These are phyloP conservation scores for Ploettnerulaceae sp. DNA, from an alignment of 2,329 filamentous ascomycete species.

Conservation along the genomic window DNA sequence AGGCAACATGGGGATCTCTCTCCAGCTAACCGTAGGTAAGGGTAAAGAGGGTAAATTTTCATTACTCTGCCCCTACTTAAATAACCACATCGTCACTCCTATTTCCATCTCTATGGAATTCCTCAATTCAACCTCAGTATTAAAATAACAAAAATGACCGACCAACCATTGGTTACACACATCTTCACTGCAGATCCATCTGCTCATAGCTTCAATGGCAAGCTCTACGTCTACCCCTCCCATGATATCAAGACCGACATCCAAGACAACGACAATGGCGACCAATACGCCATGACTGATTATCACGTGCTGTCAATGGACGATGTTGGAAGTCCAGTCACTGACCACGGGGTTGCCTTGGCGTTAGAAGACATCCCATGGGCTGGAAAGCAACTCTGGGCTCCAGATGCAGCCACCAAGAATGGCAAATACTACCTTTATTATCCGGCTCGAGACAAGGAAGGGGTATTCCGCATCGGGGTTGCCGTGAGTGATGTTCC, in stretches of 20 bases:
- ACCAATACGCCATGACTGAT: constrained; percentile 80
- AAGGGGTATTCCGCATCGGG: constrained; percentile 68
- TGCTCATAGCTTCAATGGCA: constrained; percentile 72
- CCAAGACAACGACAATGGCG: constrained; percentile 75
- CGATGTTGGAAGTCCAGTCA: constrained; percentile 52
- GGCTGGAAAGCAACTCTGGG: constrained; percentile 77
- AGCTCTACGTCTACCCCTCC: constrained; percentile 74
- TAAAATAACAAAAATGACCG: constrained; percentile 7
- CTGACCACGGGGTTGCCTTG: constrained; percentile 69
- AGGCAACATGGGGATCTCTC: neutral
- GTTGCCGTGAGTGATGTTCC: constrained; percentile 61
- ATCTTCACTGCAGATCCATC: constrained; percentile 78
- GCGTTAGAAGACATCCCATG: constrained; percentile 63
- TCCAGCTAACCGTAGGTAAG: constrained; percentile 2
- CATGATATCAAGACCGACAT: constrained; percentile 74
- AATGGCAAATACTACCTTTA: constrained; percentile 71
- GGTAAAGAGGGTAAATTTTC: constrained; percentile 6
- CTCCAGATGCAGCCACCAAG: constrained; percentile 66
- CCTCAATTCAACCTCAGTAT: neutral
- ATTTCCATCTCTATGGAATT: neutral
- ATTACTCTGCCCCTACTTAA: constrained; percentile 5
- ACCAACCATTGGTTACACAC: constrained; percentile 60
- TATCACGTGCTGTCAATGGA: constrained; percentile 70
- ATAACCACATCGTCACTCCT: neutral
- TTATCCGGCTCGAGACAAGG: constrained; percentile 69